Percentiles rank a stretch among this genome's conserved stretches.
These are phyloP conservation scores for Oryza officinalis DNA, from an alignment of 176 grass and related monocot genomes.

Conservation along the genomic window DNA sequence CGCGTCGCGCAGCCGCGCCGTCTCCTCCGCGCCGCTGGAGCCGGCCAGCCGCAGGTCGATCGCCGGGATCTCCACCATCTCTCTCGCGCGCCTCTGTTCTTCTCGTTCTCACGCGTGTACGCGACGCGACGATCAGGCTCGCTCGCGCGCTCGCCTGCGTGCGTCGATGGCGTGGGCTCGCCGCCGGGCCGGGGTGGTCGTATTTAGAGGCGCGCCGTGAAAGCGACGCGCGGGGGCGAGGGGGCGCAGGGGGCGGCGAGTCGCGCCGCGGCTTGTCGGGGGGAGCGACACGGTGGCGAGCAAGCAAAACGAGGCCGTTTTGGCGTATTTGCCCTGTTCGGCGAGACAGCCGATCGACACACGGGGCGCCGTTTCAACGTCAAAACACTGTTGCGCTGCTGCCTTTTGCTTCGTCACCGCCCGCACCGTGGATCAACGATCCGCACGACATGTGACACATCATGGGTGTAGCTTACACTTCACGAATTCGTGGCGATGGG, in stretches of 20 bases:
- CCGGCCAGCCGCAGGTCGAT: conserved; percentile 49
- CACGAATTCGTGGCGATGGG: neutral
- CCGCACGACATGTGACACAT: neutral
- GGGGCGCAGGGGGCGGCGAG: neutral
- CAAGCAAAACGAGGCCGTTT: neutral
- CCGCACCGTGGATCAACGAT: neutral
- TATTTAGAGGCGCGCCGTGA: conserved; percentile 27
- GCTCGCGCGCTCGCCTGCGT: neutral
- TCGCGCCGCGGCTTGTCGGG: conserved; percentile 26
- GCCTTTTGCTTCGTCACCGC: neutral
- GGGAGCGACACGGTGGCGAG: neutral
- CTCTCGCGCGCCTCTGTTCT: neutral
- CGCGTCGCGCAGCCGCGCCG: conserved; percentile 36
- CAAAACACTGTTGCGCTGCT: neutral
- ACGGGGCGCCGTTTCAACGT: neutral
- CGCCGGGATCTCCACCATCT: conserved; percentile 45
- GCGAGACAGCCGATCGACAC: conserved; percentile 19
- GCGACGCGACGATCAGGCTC: conserved; percentile 1
- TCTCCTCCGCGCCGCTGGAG: conserved; percentile 11
- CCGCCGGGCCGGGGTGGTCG: neutral
- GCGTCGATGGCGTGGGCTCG: neutral
- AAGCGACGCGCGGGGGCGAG: neutral
- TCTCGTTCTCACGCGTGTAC: neutral
- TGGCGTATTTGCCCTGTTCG: neutral
- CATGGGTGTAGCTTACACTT: too few species aligned